Evolutionary conservation across 176 grass and related monocot genomes (phyloP), one percentile per base, ranked within the genome.

Genomic region (Dendrocalamus sinicus): DNA sequence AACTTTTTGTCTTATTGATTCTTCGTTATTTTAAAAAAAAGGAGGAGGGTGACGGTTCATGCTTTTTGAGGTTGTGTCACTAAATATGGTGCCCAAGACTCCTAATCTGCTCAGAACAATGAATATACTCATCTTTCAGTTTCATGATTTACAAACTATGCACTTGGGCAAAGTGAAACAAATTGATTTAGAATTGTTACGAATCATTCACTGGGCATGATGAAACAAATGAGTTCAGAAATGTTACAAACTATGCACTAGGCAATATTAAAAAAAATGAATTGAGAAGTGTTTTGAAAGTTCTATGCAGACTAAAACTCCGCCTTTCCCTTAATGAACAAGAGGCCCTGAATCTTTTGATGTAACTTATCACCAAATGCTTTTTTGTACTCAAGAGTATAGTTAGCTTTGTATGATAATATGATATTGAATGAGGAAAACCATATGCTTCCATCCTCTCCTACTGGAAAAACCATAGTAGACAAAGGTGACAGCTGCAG

Each of bases 211-310:
- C 5, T 46, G 39, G 35, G 22, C 0, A 59, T 13, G 16, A 73
- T 64, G 44, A 39, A 81, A 26, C 16, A n/a, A 43, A 83, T 61
- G 16, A 26, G 57, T 51, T 47, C 2, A 81, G 17, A 67, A 85
- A 57, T 41, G 30, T 37, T 78, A 28, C 32, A 45, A 20, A 46
- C 13, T 58, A 14, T 44, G n/a, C 24, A 48, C 43, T 68, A 10
- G 19, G 14, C 14, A 83, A 12, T 68, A 58, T 82, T 50, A 16
- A 67, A 80, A 19, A 73, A 50, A 73, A 88, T 14, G 6, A 37
- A 67, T 22, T 52, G 9, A 39, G 7, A 26, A 46, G 57, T 75
- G 52, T 22, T 80, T 64, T 76, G 4, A 6, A 80, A 73, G 67
- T 70, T 72, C n/a, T 57, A 65, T 28, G 61, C 30, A 13, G 62